phyloP scores from a whole-genome alignment of 371 early-diverging fungal species.

The Mucor mucedo region DNA sequence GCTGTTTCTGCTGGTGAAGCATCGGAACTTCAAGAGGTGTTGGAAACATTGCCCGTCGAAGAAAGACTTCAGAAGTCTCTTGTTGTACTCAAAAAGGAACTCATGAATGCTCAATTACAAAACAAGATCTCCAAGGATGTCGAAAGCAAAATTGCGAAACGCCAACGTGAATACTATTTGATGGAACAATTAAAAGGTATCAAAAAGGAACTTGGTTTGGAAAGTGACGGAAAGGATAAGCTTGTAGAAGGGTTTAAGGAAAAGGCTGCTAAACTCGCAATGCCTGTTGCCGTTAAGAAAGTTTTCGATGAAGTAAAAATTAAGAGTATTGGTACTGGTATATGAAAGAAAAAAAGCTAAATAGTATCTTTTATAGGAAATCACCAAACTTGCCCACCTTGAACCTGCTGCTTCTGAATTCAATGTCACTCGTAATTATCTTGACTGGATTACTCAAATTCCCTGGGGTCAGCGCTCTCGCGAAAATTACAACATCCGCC shows the following conservation, averaged over 20 bases:
- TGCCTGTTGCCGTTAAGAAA: conserved; percentile 90
- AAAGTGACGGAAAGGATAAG: conserved; percentile 97
- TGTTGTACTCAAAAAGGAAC: conserved; percentile 93
- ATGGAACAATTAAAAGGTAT: conserved; percentile 99
- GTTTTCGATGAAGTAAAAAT: conserved; percentile 87
- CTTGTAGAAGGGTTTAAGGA: conserved; percentile 91
- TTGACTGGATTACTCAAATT: conserved; percentile 96
- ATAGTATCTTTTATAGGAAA: conserved; percentile 67
- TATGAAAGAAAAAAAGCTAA: conserved; percentile 37
- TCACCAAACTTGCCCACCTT: conserved; percentile 89
- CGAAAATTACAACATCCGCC: conserved; percentile 89
- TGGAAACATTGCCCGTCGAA: conserved; percentile 87
- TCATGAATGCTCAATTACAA: conserved; percentile 95
- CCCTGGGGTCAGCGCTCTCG: conserved; percentile 93
- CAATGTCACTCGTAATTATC: conserved; percentile 95
- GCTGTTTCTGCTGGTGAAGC: conserved; percentile 93
- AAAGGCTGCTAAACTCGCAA: conserved; percentile 76
- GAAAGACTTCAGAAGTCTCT: conserved; percentile 92
- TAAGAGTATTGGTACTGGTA: too few species aligned
- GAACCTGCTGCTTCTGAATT: conserved; percentile 98
- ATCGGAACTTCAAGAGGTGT: conserved; percentile 89
- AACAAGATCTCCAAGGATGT: conserved; percentile 96
- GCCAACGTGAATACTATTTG: conserved; percentile 96
- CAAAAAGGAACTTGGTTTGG: conserved; percentile 96
- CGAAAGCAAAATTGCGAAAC: conserved; percentile 93